Evolutionary conservation across 2,329 filamentous ascomycete genomes (phyloP).

Genomic region (Xylaria hypoxylon): DNA sequence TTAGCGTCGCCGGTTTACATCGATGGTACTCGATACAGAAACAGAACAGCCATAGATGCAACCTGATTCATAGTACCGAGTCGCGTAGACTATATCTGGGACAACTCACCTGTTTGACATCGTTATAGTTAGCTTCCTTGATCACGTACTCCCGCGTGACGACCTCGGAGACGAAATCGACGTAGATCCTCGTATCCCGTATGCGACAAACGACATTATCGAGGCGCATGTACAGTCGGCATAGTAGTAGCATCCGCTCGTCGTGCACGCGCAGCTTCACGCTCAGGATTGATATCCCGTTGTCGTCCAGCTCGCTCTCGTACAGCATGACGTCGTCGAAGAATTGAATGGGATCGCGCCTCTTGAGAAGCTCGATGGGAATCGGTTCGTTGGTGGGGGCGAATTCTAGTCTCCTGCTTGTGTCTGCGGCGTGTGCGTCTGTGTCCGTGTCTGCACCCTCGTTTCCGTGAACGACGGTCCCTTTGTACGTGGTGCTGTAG

Average conservation of each 20-base stretch:
- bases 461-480: slow-evolving; percentile 65
- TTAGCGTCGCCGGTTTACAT: slow-evolving; percentile 9
- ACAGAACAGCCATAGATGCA: too few relatives aligned
- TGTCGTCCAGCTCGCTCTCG: slow-evolving; percentile 97
- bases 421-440: too few relatives aligned
- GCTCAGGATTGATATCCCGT: slow-evolving; percentile 90
- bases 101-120: slow-evolving; percentile 74
- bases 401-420: slow-evolving; percentile 27
- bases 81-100: neutral
- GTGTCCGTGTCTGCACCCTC: neutral
- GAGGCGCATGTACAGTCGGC: slow-evolving; percentile 89
- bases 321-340: slow-evolving; percentile 97
- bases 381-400: slow-evolving; percentile 64
- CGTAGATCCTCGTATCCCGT: slow-evolving; percentile 89
- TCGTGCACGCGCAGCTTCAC: slow-evolving; percentile 96
- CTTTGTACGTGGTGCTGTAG: slow-evolving; percentile 89
- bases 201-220: slow-evolving; percentile 91
- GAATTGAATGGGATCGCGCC: slow-evolving; percentile 93
- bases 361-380: slow-evolving; percentile 85
- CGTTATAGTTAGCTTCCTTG: slow-evolving; percentile 84
- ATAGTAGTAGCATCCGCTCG: slow-evolving; percentile 83
- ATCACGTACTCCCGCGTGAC: slow-evolving; percentile 91
- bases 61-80: too few relatives aligned
- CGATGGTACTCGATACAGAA: neutral
- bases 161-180: slow-evolving; percentile 83